Percentiles rank a stretch among this genome's conserved stretches.
Conservation (phyloP, 768 basidiomycete species). For the Scleroderma bovista region DNA sequence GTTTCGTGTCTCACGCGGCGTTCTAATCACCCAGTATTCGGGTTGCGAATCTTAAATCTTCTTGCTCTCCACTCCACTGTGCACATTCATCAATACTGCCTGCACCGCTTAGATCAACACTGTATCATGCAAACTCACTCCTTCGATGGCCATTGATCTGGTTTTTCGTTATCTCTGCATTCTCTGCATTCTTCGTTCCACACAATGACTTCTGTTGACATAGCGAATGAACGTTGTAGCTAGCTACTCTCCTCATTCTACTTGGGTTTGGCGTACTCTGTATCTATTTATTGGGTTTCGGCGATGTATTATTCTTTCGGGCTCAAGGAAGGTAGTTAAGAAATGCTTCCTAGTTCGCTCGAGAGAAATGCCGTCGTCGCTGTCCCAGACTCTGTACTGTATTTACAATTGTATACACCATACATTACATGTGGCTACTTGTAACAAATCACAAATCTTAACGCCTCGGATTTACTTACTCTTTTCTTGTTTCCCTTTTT, state of each 20-base stretch:
- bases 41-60: not conserved
- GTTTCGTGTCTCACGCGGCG: not conserved
- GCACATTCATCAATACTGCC: not conserved
- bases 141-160: constrained; percentile 8
- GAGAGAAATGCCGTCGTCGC: not conserved
- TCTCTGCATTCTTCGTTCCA: constrained; percentile 15
- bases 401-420: no score
- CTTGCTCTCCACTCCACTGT: not conserved
- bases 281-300: not conserved
- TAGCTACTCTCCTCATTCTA: not conserved
- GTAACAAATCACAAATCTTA: no score
- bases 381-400: not conserved
- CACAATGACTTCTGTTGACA: not conserved
- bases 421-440: no score
- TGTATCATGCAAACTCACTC: not conserved
- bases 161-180: not conserved
- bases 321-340: not conserved
- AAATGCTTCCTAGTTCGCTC: not conserved
- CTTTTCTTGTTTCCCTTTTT: no score
- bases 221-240: not conserved
- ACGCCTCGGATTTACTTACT: no score
- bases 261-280: not conserved
- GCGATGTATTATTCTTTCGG: not conserved
- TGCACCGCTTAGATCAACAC: constrained; percentile 1
- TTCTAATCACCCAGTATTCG: not conserved